phyloP scores from a whole-genome alignment of 208 protist genomes.

The Trypanosoma scelopori region DNA sequence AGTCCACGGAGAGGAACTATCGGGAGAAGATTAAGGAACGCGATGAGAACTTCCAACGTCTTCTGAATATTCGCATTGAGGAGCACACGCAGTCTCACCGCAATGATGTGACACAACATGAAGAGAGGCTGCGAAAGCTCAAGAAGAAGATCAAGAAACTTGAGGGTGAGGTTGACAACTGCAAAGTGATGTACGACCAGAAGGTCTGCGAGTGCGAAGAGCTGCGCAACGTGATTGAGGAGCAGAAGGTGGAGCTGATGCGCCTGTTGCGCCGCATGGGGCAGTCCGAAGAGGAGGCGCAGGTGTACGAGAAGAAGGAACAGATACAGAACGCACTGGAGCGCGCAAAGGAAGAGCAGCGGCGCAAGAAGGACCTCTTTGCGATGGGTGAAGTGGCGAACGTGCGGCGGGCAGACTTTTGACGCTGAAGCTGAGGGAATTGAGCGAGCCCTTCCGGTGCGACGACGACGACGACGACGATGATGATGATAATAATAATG shows the following conservation, averaged over 20 bases:
- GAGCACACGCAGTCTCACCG: conserved; percentile 59
- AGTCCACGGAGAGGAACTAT: conserved; percentile 43
- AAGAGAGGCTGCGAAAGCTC: conserved; percentile 54
- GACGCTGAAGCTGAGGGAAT: neutral
- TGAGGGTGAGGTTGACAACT: conserved; percentile 42
- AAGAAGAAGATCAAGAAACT: conserved; percentile 87
- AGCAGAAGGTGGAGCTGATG: conserved; percentile 80
- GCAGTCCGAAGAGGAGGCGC: conserved; percentile 43
- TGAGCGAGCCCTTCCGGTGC: too few species aligned
- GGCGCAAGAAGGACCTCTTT: conserved; percentile 70
- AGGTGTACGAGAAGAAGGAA: conserved; percentile 73
- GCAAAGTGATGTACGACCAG: conserved; percentile 69
- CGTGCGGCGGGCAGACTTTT: conserved; percentile 26
- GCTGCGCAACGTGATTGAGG: conserved; percentile 61
- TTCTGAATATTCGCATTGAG: conserved; percentile 74
- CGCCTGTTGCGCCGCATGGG: conserved; percentile 56
- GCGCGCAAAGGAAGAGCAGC: conserved; percentile 69
- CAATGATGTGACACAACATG: conserved; percentile 40
- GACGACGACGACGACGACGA: too few species aligned
- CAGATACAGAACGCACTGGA: conserved; percentile 72
- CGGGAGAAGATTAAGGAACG: conserved; percentile 54
- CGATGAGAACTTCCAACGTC: conserved; percentile 74
- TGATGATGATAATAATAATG: too few species aligned
- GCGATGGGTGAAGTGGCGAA: conserved; percentile 72
- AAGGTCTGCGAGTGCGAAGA: conserved; percentile 88